Evolutionary conservation across 106 monocot genomes (phyloP), one percentile per base, ranked within the genome.

Genomic region (Phalaenopsis aphrodite): DNA sequence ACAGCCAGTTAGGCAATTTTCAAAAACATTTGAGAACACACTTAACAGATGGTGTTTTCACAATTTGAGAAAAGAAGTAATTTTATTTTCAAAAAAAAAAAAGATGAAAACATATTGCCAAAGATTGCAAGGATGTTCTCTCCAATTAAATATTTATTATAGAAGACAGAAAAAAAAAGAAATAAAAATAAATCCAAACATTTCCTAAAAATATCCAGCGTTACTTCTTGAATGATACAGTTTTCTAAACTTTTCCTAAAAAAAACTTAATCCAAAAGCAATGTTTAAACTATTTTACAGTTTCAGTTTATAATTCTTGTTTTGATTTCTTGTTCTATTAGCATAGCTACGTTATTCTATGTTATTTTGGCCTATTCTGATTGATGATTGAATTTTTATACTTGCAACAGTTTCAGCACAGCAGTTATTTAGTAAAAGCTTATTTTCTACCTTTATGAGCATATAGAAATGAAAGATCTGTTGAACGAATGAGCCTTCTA

Each of bases 401-500:
- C 42, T 74, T 74, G 3, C 43, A 74, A 39, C 37, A 19, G 42
- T 76, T 76, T 30, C 10, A 76, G 18, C 19, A 41, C 76, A 5
- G 30, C 23, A 49, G 76, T 30, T 76, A 21, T 49, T 76, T 42
- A 18, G 18, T 76, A 24, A 76, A 8, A 45, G 43, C 45, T 23
- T 76, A 49, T 14, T 79, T 55, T 79, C 5, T 68, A 77, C 46
- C 49, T 56, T 18, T 24, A 5, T 57, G 58, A 41, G 41, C 42
- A 30, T 47, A 30, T 56, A 96, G 96, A 10, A 93, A 93, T 80
- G 89, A 87, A 73, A 91, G 42, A 57, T 79, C 84, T 48, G 45
- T 76, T 73, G 85, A 94, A 46, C 84, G 97, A 21, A 90, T 98
- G 87, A 94, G 65, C 67, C 36, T 36, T 73, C 46, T 83, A 57